Evolutionary conservation across 768 basidiomycete genomes (phyloP), one percentile per base, ranked within the genome.

Genomic region (Gloeostereum incarnatum): DNA sequence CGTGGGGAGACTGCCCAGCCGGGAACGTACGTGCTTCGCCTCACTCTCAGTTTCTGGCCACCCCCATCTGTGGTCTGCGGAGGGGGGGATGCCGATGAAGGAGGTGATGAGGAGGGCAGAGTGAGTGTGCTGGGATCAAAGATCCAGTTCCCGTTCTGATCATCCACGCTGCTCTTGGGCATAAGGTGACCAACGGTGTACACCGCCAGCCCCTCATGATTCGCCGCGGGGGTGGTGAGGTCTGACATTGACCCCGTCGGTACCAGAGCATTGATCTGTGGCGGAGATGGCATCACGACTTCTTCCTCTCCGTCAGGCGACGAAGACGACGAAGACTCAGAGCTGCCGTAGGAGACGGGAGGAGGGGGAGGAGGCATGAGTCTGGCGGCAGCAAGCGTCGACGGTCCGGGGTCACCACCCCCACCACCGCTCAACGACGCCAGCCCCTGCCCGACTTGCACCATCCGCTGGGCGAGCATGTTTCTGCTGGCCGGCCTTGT

Each of bases 1-100:
- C 86, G 66, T 3, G 94, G 94, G 0, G 90, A 83, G 0, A 91
- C 85, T 0, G 87, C 83, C 90, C 90, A 93, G 1, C 82, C 86
- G 0, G 89, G 89, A 0, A 90, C 85, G 48, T 83, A 88, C 39
- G 85, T 81, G 42, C 82, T 78, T 31, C 85, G 60, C 6, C 88
- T 66, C 21, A 87, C 80, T 3, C 82, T 71, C 21, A 87, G 51
- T n/a, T n/a, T n/a, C n/a, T n/a, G n/a, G n/a, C n/a, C n/a, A n/a
- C n/a, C n/a, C n/a, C n/a, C n/a, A n/a, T n/a, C n/a, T n/a, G n/a
- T n/a, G 48, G 71, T 82, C 51, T 63, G 68, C 6, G 40, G 2
- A 10, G 39, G 30, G 17, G 14, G 36, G 29, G 41, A n/a, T n/a
- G 25, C 23, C 36, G 27, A 31, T 40, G 22, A 20, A 52, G 45